phyloP scores from a whole-genome alignment of 495 filamentous ascomycete genomes.

The Xylaria bambusicola region DNA sequence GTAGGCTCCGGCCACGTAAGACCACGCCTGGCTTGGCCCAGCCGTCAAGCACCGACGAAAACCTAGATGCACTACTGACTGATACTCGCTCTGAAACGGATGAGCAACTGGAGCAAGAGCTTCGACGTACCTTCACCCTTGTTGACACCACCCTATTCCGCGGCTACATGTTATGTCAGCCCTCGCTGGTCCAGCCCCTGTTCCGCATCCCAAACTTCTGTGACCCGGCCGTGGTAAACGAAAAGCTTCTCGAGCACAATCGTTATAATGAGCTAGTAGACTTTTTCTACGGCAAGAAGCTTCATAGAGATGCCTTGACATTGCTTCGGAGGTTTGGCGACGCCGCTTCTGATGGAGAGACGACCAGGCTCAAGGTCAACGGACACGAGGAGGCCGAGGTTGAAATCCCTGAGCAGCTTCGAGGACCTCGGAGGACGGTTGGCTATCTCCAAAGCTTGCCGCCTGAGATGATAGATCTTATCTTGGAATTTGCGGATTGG shows the following conservation, averaged over 20 bases:
- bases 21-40: conserved; percentile 49
- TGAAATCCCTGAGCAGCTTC: conserved; percentile 65
- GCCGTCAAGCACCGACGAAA: conserved; percentile 49
- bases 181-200: conserved; percentile 80
- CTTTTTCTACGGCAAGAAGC: conserved; percentile 92
- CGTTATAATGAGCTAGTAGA: conserved; percentile 94
- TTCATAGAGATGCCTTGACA: conserved; percentile 85
- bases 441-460: conserved; percentile 88
- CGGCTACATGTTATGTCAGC: conserved; percentile 86
- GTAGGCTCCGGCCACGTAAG: conserved; percentile 64
- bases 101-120: conserved; percentile 66
- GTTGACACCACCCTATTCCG: conserved; percentile 95
- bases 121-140: conserved; percentile 73
- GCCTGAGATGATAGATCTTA: conserved; percentile 84
- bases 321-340: conserved; percentile 82
- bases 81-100: conserved; percentile 52
- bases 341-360: conserved; percentile 56
- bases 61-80: conserved; percentile 49
- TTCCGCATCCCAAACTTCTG: conserved; percentile 98
- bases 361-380: conserved; percentile 30
- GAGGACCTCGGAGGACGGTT: conserved; percentile 81
- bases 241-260: conserved; percentile 82
- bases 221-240: conserved; percentile 92
- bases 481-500: conserved; percentile 90
- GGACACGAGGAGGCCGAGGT: conserved; percentile 29